Evolutionary conservation across 2,329 filamentous ascomycete genomes (phyloP).

Genomic region (Pestalotiopsis sp.): DNA sequence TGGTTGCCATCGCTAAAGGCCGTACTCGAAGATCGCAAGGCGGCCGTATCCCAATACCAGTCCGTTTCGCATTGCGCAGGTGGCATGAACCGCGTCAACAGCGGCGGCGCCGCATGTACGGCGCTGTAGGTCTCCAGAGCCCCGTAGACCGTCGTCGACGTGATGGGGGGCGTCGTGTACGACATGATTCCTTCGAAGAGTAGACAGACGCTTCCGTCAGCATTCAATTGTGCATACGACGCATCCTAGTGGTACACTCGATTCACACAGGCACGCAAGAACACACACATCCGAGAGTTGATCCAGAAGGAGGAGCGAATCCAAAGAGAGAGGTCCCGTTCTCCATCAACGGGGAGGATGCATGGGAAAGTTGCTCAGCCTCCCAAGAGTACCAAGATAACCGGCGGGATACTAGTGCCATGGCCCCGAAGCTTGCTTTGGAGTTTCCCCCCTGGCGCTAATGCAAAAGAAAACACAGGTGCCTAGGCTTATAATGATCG

Average conservation of each 20-base stretch:
- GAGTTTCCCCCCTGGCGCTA: background rate
- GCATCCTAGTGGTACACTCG: background rate
- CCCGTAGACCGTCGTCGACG: slow-evolving; percentile 11
- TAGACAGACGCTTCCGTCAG: background rate
- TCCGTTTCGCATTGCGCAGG: slow-evolving; percentile 11
- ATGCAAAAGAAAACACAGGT: background rate
- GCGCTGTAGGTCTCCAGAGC: slow-evolving; percentile 6
- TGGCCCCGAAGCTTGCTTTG: background rate
- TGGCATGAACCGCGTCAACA: slow-evolving; percentile 15
- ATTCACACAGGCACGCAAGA: background rate
- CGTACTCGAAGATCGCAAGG: background rate
- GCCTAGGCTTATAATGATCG: background rate
- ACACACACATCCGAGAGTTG: background rate
- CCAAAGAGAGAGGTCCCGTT: background rate
- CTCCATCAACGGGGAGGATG: background rate
- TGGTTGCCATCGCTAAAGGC: slow-evolving; percentile 13
- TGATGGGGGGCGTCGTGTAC: slow-evolving; percentile 12
- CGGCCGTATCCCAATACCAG: slow-evolving; percentile 15
- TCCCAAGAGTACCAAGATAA: background rate
- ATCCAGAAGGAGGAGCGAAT: too few relatives aligned
- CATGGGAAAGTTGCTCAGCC: background rate
- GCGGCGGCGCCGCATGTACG: slow-evolving; percentile 9
- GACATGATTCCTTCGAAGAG: background rate
- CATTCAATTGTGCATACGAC: background rate
- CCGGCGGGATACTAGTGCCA: background rate